Base-by-base conservation (phyloP, 495 filamentous ascomycete species). In the Aspergillus egyptiacus region DNA sequence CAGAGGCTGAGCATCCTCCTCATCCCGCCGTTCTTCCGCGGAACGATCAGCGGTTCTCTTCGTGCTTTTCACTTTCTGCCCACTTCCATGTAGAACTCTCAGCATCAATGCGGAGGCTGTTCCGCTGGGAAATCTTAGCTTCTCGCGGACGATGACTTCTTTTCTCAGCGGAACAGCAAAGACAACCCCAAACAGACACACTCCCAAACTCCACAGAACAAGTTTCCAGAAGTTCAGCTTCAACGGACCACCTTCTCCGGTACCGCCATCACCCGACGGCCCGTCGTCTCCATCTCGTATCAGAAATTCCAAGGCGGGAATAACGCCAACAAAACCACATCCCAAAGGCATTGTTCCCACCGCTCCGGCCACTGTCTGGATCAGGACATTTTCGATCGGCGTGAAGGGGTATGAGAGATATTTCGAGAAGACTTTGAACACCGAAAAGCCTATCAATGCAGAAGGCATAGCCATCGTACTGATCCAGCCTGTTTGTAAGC, bases 311-410 rank as follows among this genome's bases (percentile, higher is more conserved):
- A 99, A 72, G 2, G 94, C 94, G 11, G 94, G 94, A 46, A 96
- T 84, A 2, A 89, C 89, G 3, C 88, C 93, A 7, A 98, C 91
- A 61, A 97, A 96, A 1, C 93, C 93, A 57, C 93, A 96, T 0
- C 90, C 91, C 18, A 99, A 66, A 5, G 94, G 94, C 93, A 97
- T 97, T 4, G 91, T 96, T 0, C 93, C 94, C 62, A 96, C 91
- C 18, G 86, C 84, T 8, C 91, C 91, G 0, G 94, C 93, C 32
- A 99, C 91, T 4, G 90, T 95, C 70, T 97, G 94, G 5, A 99
- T 90, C 23, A 99, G 77, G 6, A 98, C 94, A 64, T 99, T 99
- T 68, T 99, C 94, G 22, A 96, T 87, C 0, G 91, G 90, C 5
- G 86, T 86, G 58, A 97, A 97, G 2, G 91, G 89, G 45, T 83